These are phyloP conservation scores for Aspergillus chevalieri DNA, from an alignment of 2,329 filamentous ascomycete genomes.

Conservation along the genomic window DNA sequence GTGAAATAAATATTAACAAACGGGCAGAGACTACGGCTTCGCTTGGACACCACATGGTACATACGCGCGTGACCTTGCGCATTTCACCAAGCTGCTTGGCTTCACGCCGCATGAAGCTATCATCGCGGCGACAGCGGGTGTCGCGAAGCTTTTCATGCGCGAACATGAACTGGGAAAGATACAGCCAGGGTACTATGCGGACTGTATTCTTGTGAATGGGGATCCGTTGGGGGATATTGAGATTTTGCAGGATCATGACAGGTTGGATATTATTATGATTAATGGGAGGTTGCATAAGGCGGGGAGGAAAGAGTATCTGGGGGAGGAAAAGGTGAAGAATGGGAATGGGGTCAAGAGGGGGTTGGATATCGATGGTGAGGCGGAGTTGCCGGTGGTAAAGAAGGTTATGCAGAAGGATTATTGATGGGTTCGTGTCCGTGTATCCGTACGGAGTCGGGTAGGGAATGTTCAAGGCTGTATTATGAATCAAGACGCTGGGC, in stretches of 20 bases:
- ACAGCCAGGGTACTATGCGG: conserved; percentile 35
- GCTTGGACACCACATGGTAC: conserved; percentile 42
- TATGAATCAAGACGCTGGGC: background rate
- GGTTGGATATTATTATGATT: conserved; percentile 40
- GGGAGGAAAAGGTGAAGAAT: background rate
- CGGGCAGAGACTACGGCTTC: conserved; percentile 40
- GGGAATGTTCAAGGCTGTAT: background rate
- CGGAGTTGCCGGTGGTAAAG: conserved; percentile 1
- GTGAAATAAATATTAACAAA: background rate
- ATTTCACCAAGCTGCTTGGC: conserved; percentile 38
- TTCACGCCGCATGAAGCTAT: conserved; percentile 38
- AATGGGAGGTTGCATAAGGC: conserved; percentile 42
- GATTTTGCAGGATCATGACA: conserved; percentile 35
- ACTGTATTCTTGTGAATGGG: conserved; percentile 42
- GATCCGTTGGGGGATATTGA: conserved; percentile 37
- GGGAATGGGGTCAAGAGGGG: background rate
- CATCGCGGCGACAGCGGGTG: conserved; percentile 34
- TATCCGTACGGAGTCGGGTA: background rate
- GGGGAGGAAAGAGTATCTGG: background rate
- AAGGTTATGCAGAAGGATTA: conserved; percentile 1
- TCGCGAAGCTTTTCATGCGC: conserved; percentile 34
- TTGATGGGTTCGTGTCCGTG: background rate
- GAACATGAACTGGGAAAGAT: conserved; percentile 30
- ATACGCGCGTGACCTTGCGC: conserved; percentile 39
- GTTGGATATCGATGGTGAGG: background rate